Evolutionary conservation across 208 protist species (phyloP), one percentile per base, ranked within the genome.

Genomic region (Acanthamoeba healyi): DNA sequence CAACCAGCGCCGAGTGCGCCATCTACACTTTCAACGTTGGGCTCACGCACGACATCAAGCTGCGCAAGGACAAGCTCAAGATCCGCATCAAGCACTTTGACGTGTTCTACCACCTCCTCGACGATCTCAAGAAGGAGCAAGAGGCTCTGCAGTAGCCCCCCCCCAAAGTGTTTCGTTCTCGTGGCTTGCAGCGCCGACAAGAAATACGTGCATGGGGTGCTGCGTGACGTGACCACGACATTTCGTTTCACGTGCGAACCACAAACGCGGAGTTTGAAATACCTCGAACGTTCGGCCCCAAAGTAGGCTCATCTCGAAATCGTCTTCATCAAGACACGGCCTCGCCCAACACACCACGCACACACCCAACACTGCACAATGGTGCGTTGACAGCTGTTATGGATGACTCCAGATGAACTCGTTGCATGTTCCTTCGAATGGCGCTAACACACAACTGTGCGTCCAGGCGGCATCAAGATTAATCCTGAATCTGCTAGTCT

Each of bases 21-120:
- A 82, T 94, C 70, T 94, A 94, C 56, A 70, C 49, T 5, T 94
- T 94, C 89, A 94, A 94, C 70, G 89, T 94, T 2, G 72, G 72
- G 14, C 44, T 94, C 29, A 77, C 42, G 4, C 72, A 61, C 17
- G 86, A 92, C 46, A 74, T 92, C 58, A 58, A 74, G 63, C 58
- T 38, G 58, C 56, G 63, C 4, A 92, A 74, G 70, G 56, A 94
- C 65, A 84, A 84, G 40, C 63, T 70, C 32, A 81, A 74, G 63
- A 61, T 54, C 19, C 32, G 22, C 34, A 94, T 84, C 67, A 94
- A 82, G 40, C 40, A 82, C 65, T 94, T 94, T 26, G 29, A 77
- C 29, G 89, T 94, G 12, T 94, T 94, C 40, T 94, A 94, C 38
- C 89, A 94, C 46, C 44, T 94, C 9, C 70, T 94, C 32, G 89